A percentile compares a stretch with the other conserved stretches of the same genome.
phyloP scores from a whole-genome alignment of 2,329 filamentous ascomycete genomes.

The Xylariaceae sp. region DNA sequence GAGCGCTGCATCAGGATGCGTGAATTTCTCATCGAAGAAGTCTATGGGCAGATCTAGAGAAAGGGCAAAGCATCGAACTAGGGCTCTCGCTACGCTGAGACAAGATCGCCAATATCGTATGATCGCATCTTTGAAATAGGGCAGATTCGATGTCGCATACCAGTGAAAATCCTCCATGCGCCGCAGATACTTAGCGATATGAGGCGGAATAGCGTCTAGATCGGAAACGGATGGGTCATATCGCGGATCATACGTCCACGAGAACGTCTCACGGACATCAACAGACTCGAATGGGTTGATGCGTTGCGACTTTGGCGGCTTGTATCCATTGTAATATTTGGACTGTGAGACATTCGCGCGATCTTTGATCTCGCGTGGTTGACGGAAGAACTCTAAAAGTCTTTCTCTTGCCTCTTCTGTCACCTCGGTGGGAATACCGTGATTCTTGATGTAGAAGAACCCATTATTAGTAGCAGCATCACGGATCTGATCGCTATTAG shows the following conservation, averaged over 20 bases:
- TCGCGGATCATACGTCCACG: constrained; percentile 32
- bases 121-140: constrained; percentile 34
- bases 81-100: constrained; percentile 33
- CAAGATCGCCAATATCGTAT: constrained; percentile 34
- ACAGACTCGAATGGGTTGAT: constrained; percentile 23
- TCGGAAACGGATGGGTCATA: constrained; percentile 27
- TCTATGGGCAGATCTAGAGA: constrained; percentile 37
- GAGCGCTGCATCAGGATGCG: constrained; percentile 32
- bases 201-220: constrained; percentile 25
- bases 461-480: constrained; percentile 39
- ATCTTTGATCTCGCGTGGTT: constrained; percentile 21
- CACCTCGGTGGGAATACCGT: constrained; percentile 27
- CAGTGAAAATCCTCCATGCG: constrained; percentile 26
- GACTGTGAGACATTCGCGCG: constrained; percentile 34
- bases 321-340: constrained; percentile 37
- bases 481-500: constrained; percentile 38
- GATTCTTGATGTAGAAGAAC: constrained; percentile 42
- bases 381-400: constrained; percentile 24
- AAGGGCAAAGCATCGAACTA: constrained; percentile 39
- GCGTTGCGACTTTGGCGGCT: constrained; percentile 29
- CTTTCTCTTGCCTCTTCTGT: constrained; percentile 25
- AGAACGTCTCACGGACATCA: constrained; percentile 34
- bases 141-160: constrained; percentile 27
- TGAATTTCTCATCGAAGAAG: constrained; percentile 36
- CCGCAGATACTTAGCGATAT: constrained; percentile 16